phyloP scores from a whole-genome alignment of 192 early-diverging fungal genomes.

The Mortierella claussenii region DNA sequence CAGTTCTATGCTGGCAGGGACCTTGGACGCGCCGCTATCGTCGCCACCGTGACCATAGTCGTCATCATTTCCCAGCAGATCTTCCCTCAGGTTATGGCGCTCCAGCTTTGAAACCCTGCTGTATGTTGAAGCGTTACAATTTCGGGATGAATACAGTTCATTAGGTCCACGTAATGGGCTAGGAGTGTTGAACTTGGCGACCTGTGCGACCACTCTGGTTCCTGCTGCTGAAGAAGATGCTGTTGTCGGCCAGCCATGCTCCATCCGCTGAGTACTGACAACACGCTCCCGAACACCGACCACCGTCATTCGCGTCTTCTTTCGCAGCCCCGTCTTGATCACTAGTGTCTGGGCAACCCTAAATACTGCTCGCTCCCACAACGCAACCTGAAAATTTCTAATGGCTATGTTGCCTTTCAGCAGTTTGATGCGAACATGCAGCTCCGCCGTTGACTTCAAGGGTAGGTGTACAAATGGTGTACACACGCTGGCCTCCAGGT shows the following conservation, averaged over 20 bases:
- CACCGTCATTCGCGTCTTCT: background rate
- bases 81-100: background rate
- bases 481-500: slow-evolving; percentile 1
- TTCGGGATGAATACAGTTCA: slow-evolving; percentile 6
- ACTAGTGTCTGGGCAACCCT: background rate
- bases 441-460: slow-evolving; percentile 1
- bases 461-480: slow-evolving; percentile 15
- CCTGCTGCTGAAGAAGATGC: background rate
- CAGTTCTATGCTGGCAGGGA: too few species aligned
- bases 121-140: slow-evolving; percentile 28
- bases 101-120: background rate
- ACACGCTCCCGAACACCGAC: slow-evolving; percentile 17
- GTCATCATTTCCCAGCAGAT: background rate
- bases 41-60: too few species aligned
- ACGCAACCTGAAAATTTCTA: slow-evolving; percentile 2
- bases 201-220: background rate
- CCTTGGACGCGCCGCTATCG: too few species aligned
- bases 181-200: slow-evolving; percentile 7
- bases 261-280: slow-evolving; percentile 4
- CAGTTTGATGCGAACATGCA: background rate
- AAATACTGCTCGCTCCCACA: slow-evolving; percentile 16
- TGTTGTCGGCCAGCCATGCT: background rate
- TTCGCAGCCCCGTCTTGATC: background rate
- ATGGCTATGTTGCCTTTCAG: background rate
- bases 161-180: slow-evolving; percentile 7